Conservation (phyloP, 2,329 filamentous ascomycete genomes). For the Incumbomyces lentus region DNA sequence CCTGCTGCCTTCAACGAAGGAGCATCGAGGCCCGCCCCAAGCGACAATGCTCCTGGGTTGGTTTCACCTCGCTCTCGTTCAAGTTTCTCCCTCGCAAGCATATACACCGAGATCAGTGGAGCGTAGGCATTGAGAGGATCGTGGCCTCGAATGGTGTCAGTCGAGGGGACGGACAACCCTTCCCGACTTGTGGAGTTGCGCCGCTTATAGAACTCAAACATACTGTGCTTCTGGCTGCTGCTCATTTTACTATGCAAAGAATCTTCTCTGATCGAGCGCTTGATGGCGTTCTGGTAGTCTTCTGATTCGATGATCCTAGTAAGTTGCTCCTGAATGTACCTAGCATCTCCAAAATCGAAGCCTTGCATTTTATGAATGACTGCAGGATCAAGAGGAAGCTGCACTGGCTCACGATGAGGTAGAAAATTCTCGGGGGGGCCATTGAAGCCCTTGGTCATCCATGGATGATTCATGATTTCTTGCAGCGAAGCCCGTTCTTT, state of each 20-base stretch:
- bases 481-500: slow-evolving; percentile 72
- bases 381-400: slow-evolving; percentile 68
- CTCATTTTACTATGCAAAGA: slow-evolving; percentile 45
- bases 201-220: slow-evolving; percentile 96
- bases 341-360: slow-evolving; percentile 87
- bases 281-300: slow-evolving; percentile 81
- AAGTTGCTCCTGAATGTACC: slow-evolving; percentile 71
- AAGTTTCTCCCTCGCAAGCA: slow-evolving; percentile 88
- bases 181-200: slow-evolving; percentile 85
- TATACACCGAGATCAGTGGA: slow-evolving; percentile 87
- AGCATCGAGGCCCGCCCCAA: slow-evolving; percentile 48
- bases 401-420: slow-evolving; percentile 71
- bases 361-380: slow-evolving; percentile 92
- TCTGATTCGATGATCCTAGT: slow-evolving; percentile 83
- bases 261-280: slow-evolving; percentile 59
- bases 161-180: slow-evolving; percentile 71
- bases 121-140: slow-evolving; percentile 91
- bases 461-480: slow-evolving; percentile 90
- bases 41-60: slow-evolving; percentile 49
- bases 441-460: slow-evolving; percentile 88
- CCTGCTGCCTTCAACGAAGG: slow-evolving; percentile 57
- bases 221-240: slow-evolving; percentile 74
- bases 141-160: slow-evolving; percentile 70
- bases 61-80: slow-evolving; percentile 52
- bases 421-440: slow-evolving; percentile 82